Base-by-base conservation (phyloP, 306 rosid genomes). In the Datisca glomerata region DNA sequence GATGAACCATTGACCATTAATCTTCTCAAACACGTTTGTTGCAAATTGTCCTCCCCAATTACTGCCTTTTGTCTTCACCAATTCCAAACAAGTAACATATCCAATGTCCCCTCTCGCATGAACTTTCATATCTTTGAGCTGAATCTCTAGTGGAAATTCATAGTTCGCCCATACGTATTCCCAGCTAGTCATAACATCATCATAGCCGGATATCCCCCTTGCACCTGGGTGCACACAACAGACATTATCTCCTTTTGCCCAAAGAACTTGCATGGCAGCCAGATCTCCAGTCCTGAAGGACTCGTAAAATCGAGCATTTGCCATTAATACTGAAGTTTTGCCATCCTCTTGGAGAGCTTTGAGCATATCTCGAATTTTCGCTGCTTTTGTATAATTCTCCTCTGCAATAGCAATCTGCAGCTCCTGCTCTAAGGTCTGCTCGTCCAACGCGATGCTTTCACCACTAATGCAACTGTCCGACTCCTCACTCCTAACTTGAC, bases 11-110 rank as follows among this genome's bases (percentile, higher is more conserved):
- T 70, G 65, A 20, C 80, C 93, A 46, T 67, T 66, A 49, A 76
- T 76, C 51, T 43, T 76, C 72, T 86, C 94, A 6, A 87, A 87
- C 59, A 79, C 72, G 54, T 87, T 87, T 12, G 96, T 87, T 28
- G 73, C 93, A 49, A 75, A 79, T 61, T 86, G 96, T 20, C 81
- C 94, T 35, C 94, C 93, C 96, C 96, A 86, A 63, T 71, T 76
- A 24, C 94, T 68, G 49, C 96, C 93, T 56, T 76, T 75, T 4
- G 97, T 72, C 68, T 72, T 79, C 11, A 89, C 95, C 53, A 79
- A 77, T 51, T 89, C 97, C 66, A 84, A 65, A 64, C 97, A 89
- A 2, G 89, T 80, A 55, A 83, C 81, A 64, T 62, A 89, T 18
- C 93, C 97, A 38, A 80, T 48, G 38, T 80, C 89, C 45, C 86